Evolutionary conservation across 352 stramenopile species (phyloP), one percentile per base, ranked within the genome.

Genomic region (Globisporangium takayamanum): DNA sequence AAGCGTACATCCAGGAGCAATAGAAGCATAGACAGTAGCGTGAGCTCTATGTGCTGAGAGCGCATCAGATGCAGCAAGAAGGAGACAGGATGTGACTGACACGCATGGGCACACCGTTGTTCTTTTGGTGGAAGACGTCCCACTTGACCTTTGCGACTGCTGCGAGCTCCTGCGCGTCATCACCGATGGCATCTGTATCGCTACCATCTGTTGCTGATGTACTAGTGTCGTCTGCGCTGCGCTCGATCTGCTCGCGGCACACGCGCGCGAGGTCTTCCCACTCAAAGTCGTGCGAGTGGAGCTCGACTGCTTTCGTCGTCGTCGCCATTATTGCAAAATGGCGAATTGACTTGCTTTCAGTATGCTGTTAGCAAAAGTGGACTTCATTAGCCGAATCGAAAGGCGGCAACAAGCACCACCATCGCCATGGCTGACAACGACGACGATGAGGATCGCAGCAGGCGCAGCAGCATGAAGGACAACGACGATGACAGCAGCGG

Each of bases 211-310:
- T 48, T n/a, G 33, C 5, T 44, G 5, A 1, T 37, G 30, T 18
- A 1, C 63, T 10, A 4, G 41, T n/a, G 8, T 46, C 42, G 4
- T 47, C 52, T 10, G 57, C 48, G 14, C 42, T 26, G 46, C 44
- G 26, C 10, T 63, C 42, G 15, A 68, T 50, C 41, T 64, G 54
- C 55, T 54, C 33, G 28, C 64, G 60, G 30, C 79, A 89, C 63
- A 66, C 67, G 44, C 59, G 66, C 28, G 82, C 82, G 44, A 89
- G 73, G 25, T 89, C 80, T 25, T 80, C 73, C 82, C 82, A 89
- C 54, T 80, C 78, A 60, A 92, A 92, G 66, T 92, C 82, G 54
- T 81, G 73, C 66, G 77, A 88, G 62, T 92, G 76, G 3, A 92
- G 64, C 66, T 87, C 64, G 67, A 89, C 80, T 8, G 47, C n/a